Base-by-base conservation (phyloP, 116 monocot species). In the Posidonia oceanica region DNA sequence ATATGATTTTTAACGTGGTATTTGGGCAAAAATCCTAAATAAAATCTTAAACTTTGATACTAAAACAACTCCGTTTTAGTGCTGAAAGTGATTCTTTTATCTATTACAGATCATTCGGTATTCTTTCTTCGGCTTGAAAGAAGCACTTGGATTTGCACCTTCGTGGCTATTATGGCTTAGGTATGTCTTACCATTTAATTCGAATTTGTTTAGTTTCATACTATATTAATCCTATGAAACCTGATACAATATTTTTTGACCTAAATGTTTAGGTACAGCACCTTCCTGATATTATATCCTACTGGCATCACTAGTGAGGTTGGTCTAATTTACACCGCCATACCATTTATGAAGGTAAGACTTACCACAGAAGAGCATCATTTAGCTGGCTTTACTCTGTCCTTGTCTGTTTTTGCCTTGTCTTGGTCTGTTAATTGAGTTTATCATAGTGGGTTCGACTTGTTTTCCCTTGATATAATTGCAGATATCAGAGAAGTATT, bases 111-210 rank as follows among this genome's bases (percentile, higher is more conserved):
- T 88, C 57, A 87, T 96, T 69, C 83, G 96, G 58, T 96, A 96
- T 72, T 85, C 88, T 22, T 96, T 96, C 84, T 96, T 91, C 79
- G 91, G 96, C 3, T 18, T 82, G 79, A 96, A 87, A 69, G 96
- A 96, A 55, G 77, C 78, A 57, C 69, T 96, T 79, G 89, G 96
- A 60, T 85, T 77, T 82, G 76, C 89, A 52, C 89, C 91, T 64
- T 88, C 84, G 10, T 96, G 86, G 96, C 81, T 91, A 17, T 73
- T 86, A 65, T 96, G 96, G 96, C 91, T 96, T 40, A 96, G 96
- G 96, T 91, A 71, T 73, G 52, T 54, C 55, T n/a, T 59, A 36
- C 7, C 48, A 48, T 10, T 12, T 48, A 48, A 48, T 12, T 48
- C 0, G 12, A 10, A 1, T 10, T 48, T 48, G 48, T 48, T 48